Conservation (phyloP, 495 filamentous ascomycete species). For the Talaromyces ruber region DNA sequence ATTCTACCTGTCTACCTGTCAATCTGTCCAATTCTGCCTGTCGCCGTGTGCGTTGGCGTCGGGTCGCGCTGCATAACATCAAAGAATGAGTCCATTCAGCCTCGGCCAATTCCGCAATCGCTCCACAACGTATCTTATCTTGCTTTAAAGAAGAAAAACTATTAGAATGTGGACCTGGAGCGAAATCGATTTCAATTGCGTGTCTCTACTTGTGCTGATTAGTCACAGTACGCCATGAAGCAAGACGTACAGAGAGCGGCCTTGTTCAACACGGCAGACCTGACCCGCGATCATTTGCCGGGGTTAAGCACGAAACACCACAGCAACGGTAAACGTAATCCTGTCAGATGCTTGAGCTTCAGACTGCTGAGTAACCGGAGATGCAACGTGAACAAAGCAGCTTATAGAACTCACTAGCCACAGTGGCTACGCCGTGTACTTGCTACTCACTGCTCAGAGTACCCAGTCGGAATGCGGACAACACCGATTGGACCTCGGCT, state of each 20-base stretch:
- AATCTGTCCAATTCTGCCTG: not conserved
- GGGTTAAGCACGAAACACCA: not conserved
- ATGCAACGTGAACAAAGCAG: not conserved
- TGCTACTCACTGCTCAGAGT: too few species aligned
- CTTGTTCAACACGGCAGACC: not conserved
- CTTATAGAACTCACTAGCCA: not conserved
- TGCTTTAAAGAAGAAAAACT: not conserved
- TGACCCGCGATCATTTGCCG: not conserved
- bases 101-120: not conserved
- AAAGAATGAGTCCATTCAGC: not conserved
- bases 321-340: not conserved
- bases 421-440: not conserved
- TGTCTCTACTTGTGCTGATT: not conserved
- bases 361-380: not conserved
- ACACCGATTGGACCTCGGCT: not conserved
- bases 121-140: not conserved
- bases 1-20: not conserved
- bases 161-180: not conserved
- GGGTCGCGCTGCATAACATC: not conserved
- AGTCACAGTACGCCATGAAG: not conserved
- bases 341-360: not conserved
- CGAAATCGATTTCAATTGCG: not conserved
- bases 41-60: not conserved
- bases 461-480: not conserved
- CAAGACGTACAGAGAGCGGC: not conserved